These are phyloP conservation scores for Penicillium odoratum DNA, from an alignment of 495 filamentous ascomycete species.

Conservation along the genomic window DNA sequence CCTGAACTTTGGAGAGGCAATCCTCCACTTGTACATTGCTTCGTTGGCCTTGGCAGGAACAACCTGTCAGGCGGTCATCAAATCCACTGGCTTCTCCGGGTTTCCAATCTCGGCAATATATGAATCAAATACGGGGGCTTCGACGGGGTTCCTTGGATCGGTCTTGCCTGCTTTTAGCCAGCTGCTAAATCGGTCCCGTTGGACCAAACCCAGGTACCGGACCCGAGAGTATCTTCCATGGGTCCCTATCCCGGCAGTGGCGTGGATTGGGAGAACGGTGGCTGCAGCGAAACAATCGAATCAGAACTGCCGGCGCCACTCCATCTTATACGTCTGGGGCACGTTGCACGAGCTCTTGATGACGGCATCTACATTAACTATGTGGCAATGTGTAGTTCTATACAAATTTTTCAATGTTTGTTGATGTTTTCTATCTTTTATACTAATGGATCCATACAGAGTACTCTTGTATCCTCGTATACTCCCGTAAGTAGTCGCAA, in stretches of 20 bases:
- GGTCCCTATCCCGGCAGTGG: constrained; percentile 22
- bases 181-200: neutral
- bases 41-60: constrained; percentile 5
- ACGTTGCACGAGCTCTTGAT: constrained; percentile 17
- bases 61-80: neutral
- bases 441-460: no score
- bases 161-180: neutral
- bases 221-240: constrained; percentile 13
- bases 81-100: neutral
- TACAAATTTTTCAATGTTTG: no score
- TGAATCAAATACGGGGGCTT: neutral
- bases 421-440: no score
- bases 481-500: no score
- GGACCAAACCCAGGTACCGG: constrained; percentile 10
- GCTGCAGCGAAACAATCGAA: constrained; percentile 13
- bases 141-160: neutral
- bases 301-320: constrained; percentile 27
- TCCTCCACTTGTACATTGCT: constrained; percentile 2
- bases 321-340: constrained; percentile 19
- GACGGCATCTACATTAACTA: constrained; percentile 2
- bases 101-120: neutral
- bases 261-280: constrained; percentile 17
- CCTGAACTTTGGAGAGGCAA: neutral
- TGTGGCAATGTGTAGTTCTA: no score
- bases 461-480: no score